Conservation (phyloP, 2,329 filamentous ascomycete genomes). For the Paraphoma chrysanthemicola region DNA sequence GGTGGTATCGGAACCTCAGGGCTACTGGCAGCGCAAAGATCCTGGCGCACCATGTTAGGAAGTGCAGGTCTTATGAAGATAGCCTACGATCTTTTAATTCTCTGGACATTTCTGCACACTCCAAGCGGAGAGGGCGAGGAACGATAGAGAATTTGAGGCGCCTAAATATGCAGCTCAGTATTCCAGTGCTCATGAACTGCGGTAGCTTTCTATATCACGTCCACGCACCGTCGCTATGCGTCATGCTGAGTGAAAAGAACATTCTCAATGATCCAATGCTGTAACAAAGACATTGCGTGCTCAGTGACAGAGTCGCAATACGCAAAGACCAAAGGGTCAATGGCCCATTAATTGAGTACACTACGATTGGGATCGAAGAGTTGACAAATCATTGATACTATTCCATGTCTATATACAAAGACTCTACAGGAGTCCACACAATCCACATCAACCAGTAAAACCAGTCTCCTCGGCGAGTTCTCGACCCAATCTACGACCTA, state of each 20-base stretch:
- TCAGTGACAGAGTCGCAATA: too few species aligned
- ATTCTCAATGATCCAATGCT: too few species aligned
- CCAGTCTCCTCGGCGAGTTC: background rate
- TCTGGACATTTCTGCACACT: slow-evolving; percentile 11
- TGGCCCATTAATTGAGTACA: too few species aligned
- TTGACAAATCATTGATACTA: background rate
- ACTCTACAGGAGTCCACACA: background rate
- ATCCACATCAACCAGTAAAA: too few species aligned
- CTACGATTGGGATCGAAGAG: too few species aligned
- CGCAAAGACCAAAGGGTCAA: too few species aligned
- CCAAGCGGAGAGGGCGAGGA: background rate
- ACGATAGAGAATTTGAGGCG: background rate
- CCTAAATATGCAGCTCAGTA: too few species aligned
- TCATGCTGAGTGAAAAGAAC: too few species aligned
- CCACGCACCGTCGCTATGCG: too few species aligned
- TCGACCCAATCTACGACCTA: slow-evolving; percentile 3
- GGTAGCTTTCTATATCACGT: too few species aligned
- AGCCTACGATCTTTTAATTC: slow-evolving; percentile 23
- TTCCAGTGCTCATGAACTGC: too few species aligned
- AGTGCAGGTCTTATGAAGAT: slow-evolving; percentile 24
- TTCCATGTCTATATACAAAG: background rate
- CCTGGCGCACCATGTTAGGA: slow-evolving; percentile 28
- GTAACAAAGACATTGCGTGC: too few species aligned
- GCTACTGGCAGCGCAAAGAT: slow-evolving; percentile 11
- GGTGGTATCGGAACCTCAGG: slow-evolving; percentile 17